These are phyloP conservation scores for Penicillium canescens DNA, from an alignment of 495 filamentous ascomycete genomes.

Conservation along the genomic window DNA sequence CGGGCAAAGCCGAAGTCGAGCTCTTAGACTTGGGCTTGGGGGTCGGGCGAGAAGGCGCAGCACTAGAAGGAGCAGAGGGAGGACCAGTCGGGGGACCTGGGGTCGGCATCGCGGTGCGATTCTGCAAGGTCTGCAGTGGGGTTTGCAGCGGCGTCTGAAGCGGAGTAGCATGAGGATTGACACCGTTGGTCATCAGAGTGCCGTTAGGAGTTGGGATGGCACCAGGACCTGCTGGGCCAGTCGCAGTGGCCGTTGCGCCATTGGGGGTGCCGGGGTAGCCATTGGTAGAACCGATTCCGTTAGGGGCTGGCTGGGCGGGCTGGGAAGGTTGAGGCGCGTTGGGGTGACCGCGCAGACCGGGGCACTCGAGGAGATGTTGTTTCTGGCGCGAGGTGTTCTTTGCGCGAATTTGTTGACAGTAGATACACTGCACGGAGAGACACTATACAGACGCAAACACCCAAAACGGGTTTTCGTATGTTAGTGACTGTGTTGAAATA, in stretches of 20 bases:
- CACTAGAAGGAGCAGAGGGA: slow-evolving; percentile 31
- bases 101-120: slow-evolving; percentile 40
- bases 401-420: slow-evolving; percentile 58
- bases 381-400: slow-evolving; percentile 61
- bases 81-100: slow-evolving; percentile 32
- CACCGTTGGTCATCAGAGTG: slow-evolving; percentile 47
- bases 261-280: slow-evolving; percentile 49
- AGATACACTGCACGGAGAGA: slow-evolving; percentile 60
- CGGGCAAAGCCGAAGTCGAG: slow-evolving; percentile 39
- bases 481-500: slow-evolving; percentile 41
- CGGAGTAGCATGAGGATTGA: slow-evolving; percentile 45
- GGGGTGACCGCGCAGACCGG: slow-evolving; percentile 48
- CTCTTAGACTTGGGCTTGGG: slow-evolving; percentile 47
- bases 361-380: slow-evolving; percentile 56
- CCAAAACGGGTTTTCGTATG: slow-evolving; percentile 29
- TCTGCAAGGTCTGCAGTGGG: slow-evolving; percentile 42
- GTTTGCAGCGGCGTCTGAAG: slow-evolving; percentile 48
- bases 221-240: slow-evolving; percentile 34
- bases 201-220: slow-evolving; percentile 42
- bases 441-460: slow-evolving; percentile 38
- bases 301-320: slow-evolving; percentile 37
- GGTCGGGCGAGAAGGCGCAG: slow-evolving; percentile 35
- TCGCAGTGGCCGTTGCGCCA: slow-evolving; percentile 35
- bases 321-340: slow-evolving; percentile 45
- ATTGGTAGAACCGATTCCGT: slow-evolving; percentile 46